These are phyloP conservation scores for Calonectria henricotiae DNA, from an alignment of 2,329 filamentous ascomycete genomes.

Conservation along the genomic window DNA sequence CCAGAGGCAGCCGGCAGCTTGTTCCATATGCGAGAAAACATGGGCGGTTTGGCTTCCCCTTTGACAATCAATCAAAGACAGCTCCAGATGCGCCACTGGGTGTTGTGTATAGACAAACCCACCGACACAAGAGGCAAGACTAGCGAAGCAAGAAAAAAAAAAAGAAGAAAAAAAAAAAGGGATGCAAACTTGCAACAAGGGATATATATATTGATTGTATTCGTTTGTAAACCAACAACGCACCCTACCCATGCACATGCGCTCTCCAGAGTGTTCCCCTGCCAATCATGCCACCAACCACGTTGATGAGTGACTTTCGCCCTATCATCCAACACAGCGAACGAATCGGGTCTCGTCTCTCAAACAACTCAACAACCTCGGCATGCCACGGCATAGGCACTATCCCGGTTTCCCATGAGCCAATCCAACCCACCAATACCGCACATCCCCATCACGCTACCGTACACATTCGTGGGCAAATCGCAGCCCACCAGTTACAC, in stretches of 20 bases:
- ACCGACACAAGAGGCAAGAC: conserved; percentile 4
- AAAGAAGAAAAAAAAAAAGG: background rate
- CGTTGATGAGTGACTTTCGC: background rate
- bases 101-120: background rate
- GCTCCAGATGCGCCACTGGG: background rate
- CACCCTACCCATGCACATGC: background rate
- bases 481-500: conserved; percentile 13
- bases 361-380: background rate
- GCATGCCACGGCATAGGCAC: background rate
- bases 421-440: background rate
- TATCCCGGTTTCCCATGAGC: background rate
- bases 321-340: background rate
- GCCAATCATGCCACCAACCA: conserved; percentile 3
- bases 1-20: background rate
- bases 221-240: background rate
- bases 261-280: no score
- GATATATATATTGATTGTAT: background rate
- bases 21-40: conserved; percentile 3
- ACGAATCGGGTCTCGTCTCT: background rate
- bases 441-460: background rate
- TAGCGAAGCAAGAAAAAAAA: background rate
- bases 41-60: background rate
- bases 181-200: background rate
- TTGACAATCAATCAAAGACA: background rate
- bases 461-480: background rate